A percentile compares a stretch with the other conserved stretches of the same genome.
Evolutionary conservation across 2,329 filamentous ascomycete genomes (phyloP).

Genomic region (Diaporthe sp.): DNA sequence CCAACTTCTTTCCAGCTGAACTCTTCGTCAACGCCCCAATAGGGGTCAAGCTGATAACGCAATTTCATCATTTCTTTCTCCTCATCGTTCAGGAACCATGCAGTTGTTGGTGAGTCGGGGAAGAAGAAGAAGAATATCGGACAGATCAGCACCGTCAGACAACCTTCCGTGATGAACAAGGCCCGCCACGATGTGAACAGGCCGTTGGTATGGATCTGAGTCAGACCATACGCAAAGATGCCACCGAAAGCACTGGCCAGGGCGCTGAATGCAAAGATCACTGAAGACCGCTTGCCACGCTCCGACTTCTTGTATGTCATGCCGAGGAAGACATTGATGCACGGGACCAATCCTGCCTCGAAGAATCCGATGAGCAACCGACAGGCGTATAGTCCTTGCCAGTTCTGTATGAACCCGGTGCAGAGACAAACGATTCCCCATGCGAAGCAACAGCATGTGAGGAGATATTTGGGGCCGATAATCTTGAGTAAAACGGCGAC

Average conservation of each 20-base stretch:
- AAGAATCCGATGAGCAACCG: conserved; percentile 40
- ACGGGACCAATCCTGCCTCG: conserved; percentile 51
- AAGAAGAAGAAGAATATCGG: conserved; percentile 43
- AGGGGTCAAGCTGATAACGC: conserved; percentile 41
- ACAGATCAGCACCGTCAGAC: conserved; percentile 50
- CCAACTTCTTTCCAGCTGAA: conserved; percentile 40
- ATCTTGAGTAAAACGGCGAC: conserved; percentile 46
- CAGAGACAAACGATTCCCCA: conserved; percentile 43
- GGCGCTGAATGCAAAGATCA: conserved; percentile 53
- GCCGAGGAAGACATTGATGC: conserved; percentile 49
- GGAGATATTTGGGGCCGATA: conserved; percentile 46
- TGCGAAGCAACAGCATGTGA: conserved; percentile 39
- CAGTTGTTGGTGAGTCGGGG: conserved; percentile 41
- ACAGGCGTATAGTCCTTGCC: conserved; percentile 39
- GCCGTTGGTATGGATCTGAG: conserved; percentile 45
- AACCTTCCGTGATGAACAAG: conserved; percentile 53
- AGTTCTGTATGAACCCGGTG: conserved; percentile 45
- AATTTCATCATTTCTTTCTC: conserved; percentile 42
- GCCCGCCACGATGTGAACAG: conserved; percentile 51
- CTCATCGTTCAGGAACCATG: conserved; percentile 43
- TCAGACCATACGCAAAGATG: conserved; percentile 54
- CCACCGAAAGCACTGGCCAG: conserved; percentile 54
- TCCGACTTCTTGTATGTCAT: conserved; percentile 48
- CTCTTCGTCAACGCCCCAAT: conserved; percentile 42
- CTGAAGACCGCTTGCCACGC: conserved; percentile 44